A percentile compares a stretch with the other conserved stretches of the same genome.
These are phyloP conservation scores for Neonectria hederae DNA, from an alignment of 2,329 filamentous ascomycete genomes.

Conservation along the genomic window DNA sequence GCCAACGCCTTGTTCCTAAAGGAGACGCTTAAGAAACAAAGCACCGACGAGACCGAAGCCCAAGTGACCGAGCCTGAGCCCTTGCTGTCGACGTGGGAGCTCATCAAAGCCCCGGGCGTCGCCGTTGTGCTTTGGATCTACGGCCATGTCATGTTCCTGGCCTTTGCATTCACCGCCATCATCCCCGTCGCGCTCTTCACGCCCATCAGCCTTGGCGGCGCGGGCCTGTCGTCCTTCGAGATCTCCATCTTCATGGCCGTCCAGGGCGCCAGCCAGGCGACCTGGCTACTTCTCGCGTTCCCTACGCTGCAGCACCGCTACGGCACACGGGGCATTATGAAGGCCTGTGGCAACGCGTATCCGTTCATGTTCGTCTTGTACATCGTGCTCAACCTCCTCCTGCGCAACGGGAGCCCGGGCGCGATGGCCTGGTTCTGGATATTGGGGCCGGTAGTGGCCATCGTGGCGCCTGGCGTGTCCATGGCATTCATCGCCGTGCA, in stretches of 20 bases:
- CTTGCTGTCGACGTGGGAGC: slow-evolving; percentile 42
- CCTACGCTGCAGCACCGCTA: slow-evolving; percentile 71
- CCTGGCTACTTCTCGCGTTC: slow-evolving; percentile 77
- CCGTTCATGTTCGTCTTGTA: slow-evolving; percentile 70
- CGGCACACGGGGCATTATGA: slow-evolving; percentile 73
- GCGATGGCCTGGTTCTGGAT: slow-evolving; percentile 66
- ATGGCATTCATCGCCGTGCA: slow-evolving; percentile 79
- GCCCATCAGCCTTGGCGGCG: slow-evolving; percentile 68
- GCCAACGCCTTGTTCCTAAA: slow-evolving; percentile 66
- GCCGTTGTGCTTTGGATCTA: slow-evolving; percentile 72
- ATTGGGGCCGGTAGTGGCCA: slow-evolving; percentile 50
- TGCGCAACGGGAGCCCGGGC: slow-evolving; percentile 48
- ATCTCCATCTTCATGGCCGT: slow-evolving; percentile 75
- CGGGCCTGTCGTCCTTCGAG: slow-evolving; percentile 67
- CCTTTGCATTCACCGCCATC: slow-evolving; percentile 76
- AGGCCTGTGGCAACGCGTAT: slow-evolving; percentile 63
- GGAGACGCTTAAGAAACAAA: slow-evolving; percentile 62
- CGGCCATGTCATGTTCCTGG: slow-evolving; percentile 73
- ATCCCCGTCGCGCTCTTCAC: slow-evolving; percentile 76
- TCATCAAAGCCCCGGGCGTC: slow-evolving; percentile 73
- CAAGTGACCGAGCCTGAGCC: slow-evolving; percentile 11
- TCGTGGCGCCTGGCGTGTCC: slow-evolving; percentile 68
- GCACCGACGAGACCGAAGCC: slow-evolving; percentile 2
- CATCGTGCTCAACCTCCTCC: slow-evolving; percentile 63
- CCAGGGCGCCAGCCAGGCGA: slow-evolving; percentile 71